Base-by-base conservation (phyloP, 805 yeast genomes). In the Wickerhamomyces hampshirensis region DNA sequence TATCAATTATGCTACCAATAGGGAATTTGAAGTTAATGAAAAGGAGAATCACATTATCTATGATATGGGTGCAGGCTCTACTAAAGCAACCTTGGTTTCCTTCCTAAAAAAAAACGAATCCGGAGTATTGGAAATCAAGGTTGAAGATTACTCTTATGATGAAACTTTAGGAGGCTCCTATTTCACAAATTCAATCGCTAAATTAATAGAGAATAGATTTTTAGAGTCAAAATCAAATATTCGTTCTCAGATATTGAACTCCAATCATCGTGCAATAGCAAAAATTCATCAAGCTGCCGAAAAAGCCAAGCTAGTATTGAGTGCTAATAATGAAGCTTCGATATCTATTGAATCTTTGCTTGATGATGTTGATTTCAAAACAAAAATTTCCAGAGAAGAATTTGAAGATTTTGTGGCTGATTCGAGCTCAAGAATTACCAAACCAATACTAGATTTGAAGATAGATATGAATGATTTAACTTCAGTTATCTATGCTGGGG, bases 21-120 rank as follows among this genome's bases (percentile, higher is more conserved):
- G 76, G 33, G 66, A 66, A 21, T 72, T 72, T 42, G 59, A 60
- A 6, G 39, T 41, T 10, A 69, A 67, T 3, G 27, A 15, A 10
- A 71, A 68, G 38, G 76, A 75, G 48, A 71, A 77, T 51, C 84
- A 84, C 54, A 55, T 87, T 33, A 72, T 93, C 24, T 87, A 81
- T 55, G 98, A 93, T 58, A 75, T 84, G 74, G 98, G 98, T 31
- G 91, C 96, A 5, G 95, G 95, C 2, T 80, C 95, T 1, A 84
- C 95, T 0, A 76, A 80, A 37, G 95, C 95, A 2, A 84, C 98
- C 0, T 63, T 93, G n/a, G 75, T 88, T 34, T 77, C 89, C 1
- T 68, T 80, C 43, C 58, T 61, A 13, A 73, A 74, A 16, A 58
- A 55, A 31, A 65, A 65, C 18, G 65, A 66, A 23, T 64, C 67